A percentile compares a stretch with the other conserved stretches of the same genome.
These are phyloP conservation scores for Exophiala oligosperma DNA, from an alignment of 2,329 filamentous ascomycete species.

Conservation along the genomic window DNA sequence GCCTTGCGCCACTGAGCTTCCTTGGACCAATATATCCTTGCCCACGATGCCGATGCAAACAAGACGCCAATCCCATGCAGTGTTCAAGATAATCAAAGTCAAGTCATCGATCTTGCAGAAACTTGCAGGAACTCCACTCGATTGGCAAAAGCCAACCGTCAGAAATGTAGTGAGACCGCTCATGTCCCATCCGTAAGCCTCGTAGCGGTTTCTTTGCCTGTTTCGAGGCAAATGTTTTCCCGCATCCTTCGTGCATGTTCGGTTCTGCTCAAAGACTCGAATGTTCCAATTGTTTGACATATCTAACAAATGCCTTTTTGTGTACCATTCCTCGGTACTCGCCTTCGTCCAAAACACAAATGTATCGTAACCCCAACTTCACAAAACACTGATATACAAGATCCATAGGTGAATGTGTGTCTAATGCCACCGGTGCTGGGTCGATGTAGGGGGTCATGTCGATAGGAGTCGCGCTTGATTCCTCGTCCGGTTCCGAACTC, in stretches of 20 bases:
- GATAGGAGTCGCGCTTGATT: conserved; percentile 61
- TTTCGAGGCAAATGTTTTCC: background rate
- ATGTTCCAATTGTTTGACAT: conserved; percentile 80
- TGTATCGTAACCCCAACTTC: conserved; percentile 87
- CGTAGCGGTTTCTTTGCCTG: background rate
- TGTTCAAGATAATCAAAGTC: too few species aligned
- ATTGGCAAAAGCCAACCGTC: too few species aligned
- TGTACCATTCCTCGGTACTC: conserved; percentile 90
- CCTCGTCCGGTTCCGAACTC: conserved; percentile 56
- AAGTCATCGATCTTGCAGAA: too few species aligned
- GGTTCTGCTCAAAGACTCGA: background rate
- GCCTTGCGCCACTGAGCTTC: too few species aligned
- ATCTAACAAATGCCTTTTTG: conserved; percentile 96
- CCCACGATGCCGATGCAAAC: too few species aligned
- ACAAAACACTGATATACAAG: conserved; percentile 95
- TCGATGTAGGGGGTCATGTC: conserved; percentile 93
- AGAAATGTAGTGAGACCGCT: too few species aligned
- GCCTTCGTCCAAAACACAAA: conserved; percentile 84
- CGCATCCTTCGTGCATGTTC: background rate
- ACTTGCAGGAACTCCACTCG: too few species aligned
- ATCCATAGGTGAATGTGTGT: conserved; percentile 88
- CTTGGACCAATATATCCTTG: too few species aligned
- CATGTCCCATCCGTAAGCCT: too few species aligned
- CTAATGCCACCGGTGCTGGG: conserved; percentile 81
- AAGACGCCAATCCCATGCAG: too few species aligned